phyloP scores from a whole-genome alignment of 176 grass and related monocot genomes.

The Tuctoria greenei region DNA sequence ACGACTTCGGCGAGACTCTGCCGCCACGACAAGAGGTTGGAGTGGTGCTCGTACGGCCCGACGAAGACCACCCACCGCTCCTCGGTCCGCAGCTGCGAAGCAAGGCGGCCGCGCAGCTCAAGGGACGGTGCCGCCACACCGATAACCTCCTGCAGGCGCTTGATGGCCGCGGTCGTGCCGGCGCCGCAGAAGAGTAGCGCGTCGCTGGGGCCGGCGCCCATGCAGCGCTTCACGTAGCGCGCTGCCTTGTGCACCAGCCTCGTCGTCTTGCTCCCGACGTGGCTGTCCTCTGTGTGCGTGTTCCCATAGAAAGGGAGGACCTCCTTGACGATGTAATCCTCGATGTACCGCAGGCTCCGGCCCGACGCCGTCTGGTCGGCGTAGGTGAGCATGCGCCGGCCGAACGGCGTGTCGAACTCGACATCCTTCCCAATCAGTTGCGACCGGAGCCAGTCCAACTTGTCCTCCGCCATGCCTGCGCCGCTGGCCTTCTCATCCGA shows the following conservation, averaged over 20 bases:
- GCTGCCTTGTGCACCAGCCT: slow-evolving; percentile 53
- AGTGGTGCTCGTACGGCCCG: slow-evolving; percentile 82
- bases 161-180: slow-evolving; percentile 69
- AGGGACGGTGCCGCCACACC: slow-evolving; percentile 44
- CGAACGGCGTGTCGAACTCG: slow-evolving; percentile 68
- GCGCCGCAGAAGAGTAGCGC: slow-evolving; percentile 65
- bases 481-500: slow-evolving; percentile 3
- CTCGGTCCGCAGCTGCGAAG: slow-evolving; percentile 22
- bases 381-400: slow-evolving; percentile 52
- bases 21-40: slow-evolving; percentile 77
- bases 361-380: slow-evolving; percentile 78
- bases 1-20: slow-evolving; percentile 68
- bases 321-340: slow-evolving; percentile 63
- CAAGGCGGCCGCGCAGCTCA: slow-evolving; percentile 31
- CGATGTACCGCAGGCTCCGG: slow-evolving; percentile 53
- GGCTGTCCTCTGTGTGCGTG: slow-evolving; percentile 84
- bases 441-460: slow-evolving; percentile 58
- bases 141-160: slow-evolving; percentile 73
- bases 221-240: slow-evolving; percentile 64
- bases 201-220: slow-evolving; percentile 54
- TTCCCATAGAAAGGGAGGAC: slow-evolving; percentile 82
- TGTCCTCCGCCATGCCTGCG: slow-evolving; percentile 21
- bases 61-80: slow-evolving; percentile 77
- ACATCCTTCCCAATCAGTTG: slow-evolving; percentile 55
- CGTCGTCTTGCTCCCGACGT: slow-evolving; percentile 69